phyloP scores from a whole-genome alignment of 192 early-diverging fungal species.

The Backusella macrospora region DNA sequence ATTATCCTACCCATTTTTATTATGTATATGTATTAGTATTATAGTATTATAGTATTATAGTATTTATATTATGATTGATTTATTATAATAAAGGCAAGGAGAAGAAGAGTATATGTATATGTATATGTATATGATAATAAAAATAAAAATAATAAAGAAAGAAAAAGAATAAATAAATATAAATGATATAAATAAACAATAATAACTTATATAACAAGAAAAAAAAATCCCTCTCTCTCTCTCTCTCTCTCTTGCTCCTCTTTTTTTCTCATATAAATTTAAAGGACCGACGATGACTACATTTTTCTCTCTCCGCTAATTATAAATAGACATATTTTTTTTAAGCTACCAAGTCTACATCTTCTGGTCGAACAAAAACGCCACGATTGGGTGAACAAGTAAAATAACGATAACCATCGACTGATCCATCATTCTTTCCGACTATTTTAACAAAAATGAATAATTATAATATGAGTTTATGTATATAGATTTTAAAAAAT shows the following conservation, averaged over 20 bases:
- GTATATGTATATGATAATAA: not conserved
- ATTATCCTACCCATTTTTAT: not conserved
- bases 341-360: constrained; percentile 29
- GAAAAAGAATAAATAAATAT: constrained; percentile 8
- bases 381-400: constrained; percentile 63
- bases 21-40: not conserved
- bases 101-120: not conserved
- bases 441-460: not conserved
- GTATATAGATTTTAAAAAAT: not conserved
- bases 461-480: not conserved
- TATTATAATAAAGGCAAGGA: too few relatives aligned
- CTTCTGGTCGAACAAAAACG: constrained; percentile 70
- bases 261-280: not conserved
- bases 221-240: not conserved
- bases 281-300: not conserved
- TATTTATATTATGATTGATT: too few relatives aligned
- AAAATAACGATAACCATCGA: constrained; percentile 75
- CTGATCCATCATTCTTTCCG: constrained; percentile 79
- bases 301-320: not conserved
- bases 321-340: not conserved
- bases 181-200: constrained; percentile 7
- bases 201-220: too few relatives aligned
- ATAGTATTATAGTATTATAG: not conserved
- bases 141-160: constrained; percentile 1
- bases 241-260: not conserved